Evolutionary conservation across 2,329 filamentous ascomycete genomes (phyloP).

Genomic region (Diaporthe eres): DNA sequence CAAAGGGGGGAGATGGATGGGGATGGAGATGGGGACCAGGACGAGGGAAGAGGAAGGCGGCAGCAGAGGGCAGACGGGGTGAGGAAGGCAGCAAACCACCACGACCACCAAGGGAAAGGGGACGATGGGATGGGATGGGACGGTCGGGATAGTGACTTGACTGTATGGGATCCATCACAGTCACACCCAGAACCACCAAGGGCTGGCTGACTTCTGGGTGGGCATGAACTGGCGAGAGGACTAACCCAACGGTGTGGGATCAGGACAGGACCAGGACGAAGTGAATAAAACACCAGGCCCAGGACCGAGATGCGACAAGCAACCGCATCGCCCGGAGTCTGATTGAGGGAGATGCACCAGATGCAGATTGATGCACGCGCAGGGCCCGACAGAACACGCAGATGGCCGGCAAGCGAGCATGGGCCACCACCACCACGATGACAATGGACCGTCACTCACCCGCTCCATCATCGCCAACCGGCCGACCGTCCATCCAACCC

Average conservation of each 20-base stretch:
- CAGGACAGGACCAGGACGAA: neutral
- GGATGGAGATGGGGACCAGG: slow-evolving; percentile 9
- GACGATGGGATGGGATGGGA: slow-evolving; percentile 23
- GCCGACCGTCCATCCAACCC: neutral
- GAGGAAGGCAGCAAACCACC: slow-evolving; percentile 11
- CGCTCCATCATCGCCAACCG: slow-evolving; percentile 1
- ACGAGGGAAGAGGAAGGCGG: neutral
- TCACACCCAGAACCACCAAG: slow-evolving; percentile 25
- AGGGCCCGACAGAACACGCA: neutral
- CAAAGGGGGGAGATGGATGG: neutral
- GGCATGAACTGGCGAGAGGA: slow-evolving; percentile 6
- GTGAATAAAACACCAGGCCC: slow-evolving; percentile 29
- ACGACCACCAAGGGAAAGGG: neutral
- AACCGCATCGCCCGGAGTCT: slow-evolving; percentile 6
- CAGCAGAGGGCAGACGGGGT: neutral
- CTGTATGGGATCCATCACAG: slow-evolving; percentile 24
- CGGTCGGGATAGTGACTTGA: slow-evolving; percentile 10
- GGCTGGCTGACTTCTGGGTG: neutral
- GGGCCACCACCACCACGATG: slow-evolving; percentile 16
- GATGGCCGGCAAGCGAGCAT: slow-evolving; percentile 23
- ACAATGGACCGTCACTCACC: slow-evolving; percentile 11
- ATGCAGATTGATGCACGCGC: slow-evolving; percentile 33
- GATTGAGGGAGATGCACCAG: slow-evolving; percentile 16
- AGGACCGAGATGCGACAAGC: slow-evolving; percentile 27
- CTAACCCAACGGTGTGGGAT: slow-evolving; percentile 16